These are phyloP conservation scores for Pyracantha coccinea DNA, from an alignment of 331 rosid genomes.

Conservation along the genomic window DNA sequence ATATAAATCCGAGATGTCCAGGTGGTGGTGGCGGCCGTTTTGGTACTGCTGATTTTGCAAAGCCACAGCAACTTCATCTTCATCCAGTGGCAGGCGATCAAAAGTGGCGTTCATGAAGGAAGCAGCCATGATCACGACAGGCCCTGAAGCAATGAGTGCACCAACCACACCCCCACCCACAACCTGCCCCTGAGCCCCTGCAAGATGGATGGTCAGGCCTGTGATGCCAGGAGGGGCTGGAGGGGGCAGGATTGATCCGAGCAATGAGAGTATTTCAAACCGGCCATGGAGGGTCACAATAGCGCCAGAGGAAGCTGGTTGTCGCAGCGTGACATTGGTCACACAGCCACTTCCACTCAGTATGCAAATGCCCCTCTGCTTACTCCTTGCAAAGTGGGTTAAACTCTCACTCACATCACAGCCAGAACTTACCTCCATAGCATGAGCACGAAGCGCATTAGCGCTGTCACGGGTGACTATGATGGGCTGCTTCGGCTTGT, in stretches of 20 bases:
- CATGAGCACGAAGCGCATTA: conserved; percentile 64
- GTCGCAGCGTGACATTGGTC: conserved; percentile 64
- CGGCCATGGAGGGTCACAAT: conserved; percentile 74
- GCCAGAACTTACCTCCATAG: conserved; percentile 72
- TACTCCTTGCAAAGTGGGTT: conserved; percentile 62
- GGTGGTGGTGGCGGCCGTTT: conserved; percentile 46
- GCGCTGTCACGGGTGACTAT: conserved; percentile 68
- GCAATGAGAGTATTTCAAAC: conserved; percentile 61
- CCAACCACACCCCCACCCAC: conserved; percentile 69
- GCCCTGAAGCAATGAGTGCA: conserved; percentile 70
- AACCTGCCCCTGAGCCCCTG: conserved; percentile 80
- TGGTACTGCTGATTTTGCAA: conserved; percentile 61
- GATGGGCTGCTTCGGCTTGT: conserved; percentile 67
- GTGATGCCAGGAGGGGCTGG: conserved; percentile 80
- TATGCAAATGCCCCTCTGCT: conserved; percentile 65
- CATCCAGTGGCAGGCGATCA: conserved; percentile 66
- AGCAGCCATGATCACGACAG: conserved; percentile 71
- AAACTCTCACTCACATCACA: conserved; percentile 68
- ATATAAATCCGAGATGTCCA: conserved; percentile 52
- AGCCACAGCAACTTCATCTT: conserved; percentile 48
- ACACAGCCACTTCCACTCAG: conserved; percentile 73
- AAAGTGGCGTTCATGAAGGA: conserved; percentile 79
- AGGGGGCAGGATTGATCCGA: conserved; percentile 73
- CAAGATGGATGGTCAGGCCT: conserved; percentile 56
- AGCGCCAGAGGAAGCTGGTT: conserved; percentile 61